Evolutionary conservation across 2,329 filamentous ascomycete genomes (phyloP).

Genomic region (Colletotrichum phormii): DNA sequence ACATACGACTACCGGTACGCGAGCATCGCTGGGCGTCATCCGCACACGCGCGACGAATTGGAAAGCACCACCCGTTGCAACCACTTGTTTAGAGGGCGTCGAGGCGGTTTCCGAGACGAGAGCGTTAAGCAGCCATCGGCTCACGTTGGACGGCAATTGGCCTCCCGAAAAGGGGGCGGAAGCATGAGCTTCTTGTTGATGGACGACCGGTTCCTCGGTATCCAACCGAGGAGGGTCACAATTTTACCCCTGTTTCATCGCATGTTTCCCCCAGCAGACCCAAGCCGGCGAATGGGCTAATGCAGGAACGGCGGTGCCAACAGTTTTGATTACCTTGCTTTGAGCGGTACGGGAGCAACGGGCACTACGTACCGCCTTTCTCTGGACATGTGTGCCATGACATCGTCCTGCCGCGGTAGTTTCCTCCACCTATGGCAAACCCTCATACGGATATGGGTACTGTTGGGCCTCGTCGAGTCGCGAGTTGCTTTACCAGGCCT

Average conservation of each 20-base stretch:
- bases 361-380: constrained; percentile 9
- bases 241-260: constrained; percentile 38
- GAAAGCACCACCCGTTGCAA: background rate
- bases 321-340: constrained; percentile 26
- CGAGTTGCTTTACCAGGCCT: background rate
- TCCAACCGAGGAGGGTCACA: constrained; percentile 35
- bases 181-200: constrained; percentile 28
- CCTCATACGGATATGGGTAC: background rate
- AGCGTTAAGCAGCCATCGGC: background rate
- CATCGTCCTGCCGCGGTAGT: constrained; percentile 14
- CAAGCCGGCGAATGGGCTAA: constrained; percentile 33
- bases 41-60: background rate
- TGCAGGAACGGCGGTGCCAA: constrained; percentile 36
- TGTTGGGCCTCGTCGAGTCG: background rate
- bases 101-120: background rate
- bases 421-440: background rate
- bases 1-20: background rate
- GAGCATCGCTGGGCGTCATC: background rate
- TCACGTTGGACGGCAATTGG: background rate
- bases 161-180: background rate
- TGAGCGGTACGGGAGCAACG: background rate
- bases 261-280: constrained; percentile 34
- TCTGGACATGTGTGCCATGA: constrained; percentile 35
- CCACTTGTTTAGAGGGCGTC: background rate
- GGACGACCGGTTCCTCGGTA: constrained; percentile 34